Conservation (phyloP, 768 basidiomycete genomes). For the Leccinellum albellum region DNA sequence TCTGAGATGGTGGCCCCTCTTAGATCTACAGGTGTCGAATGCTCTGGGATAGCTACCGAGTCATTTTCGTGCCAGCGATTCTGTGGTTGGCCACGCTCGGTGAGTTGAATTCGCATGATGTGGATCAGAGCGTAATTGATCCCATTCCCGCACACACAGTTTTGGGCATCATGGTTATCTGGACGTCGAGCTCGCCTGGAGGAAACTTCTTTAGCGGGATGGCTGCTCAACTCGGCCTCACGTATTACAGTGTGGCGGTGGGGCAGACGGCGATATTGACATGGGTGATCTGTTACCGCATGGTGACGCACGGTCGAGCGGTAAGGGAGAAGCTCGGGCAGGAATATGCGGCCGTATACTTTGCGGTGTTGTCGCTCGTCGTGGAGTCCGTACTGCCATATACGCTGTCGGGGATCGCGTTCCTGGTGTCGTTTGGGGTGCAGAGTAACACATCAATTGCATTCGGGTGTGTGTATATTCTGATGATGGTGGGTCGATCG, state of each 20-base stretch:
- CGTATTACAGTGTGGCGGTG: slow-evolving; percentile 21
- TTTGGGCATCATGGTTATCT: slow-evolving; percentile 15
- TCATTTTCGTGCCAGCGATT: slow-evolving; percentile 17
- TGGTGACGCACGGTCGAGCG: slow-evolving; percentile 9
- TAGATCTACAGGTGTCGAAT: slow-evolving; percentile 40
- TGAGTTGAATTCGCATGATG: slow-evolving; percentile 2
- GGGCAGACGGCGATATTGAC: slow-evolving; percentile 22
- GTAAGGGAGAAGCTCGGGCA: slow-evolving; percentile 15
- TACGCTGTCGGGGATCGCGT: slow-evolving; percentile 23
- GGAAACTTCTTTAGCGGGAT: slow-evolving; percentile 17
- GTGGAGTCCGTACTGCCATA: slow-evolving; percentile 28
- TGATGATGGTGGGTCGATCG: slow-evolving; percentile 20
- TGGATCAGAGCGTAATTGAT: background rate
- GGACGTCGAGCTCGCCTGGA: slow-evolving; percentile 14
- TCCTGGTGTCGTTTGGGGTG: slow-evolving; percentile 20
- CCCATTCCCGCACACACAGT: slow-evolving; percentile 1
- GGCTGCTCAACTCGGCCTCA: slow-evolving; percentile 12
- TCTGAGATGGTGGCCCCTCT: slow-evolving; percentile 1
- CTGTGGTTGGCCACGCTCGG: slow-evolving; percentile 26
- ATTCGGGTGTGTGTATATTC: slow-evolving; percentile 20
- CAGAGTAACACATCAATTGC: slow-evolving; percentile 10
- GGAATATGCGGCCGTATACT: slow-evolving; percentile 21
- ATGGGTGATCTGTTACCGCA: slow-evolving; percentile 15
- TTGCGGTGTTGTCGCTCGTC: slow-evolving; percentile 12
- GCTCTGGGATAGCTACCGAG: slow-evolving; percentile 25